Evolutionary conservation across 2,329 filamentous ascomycete species (phyloP), one percentile per base, ranked within the genome.

Genomic region (Monosporascus sp.): DNA sequence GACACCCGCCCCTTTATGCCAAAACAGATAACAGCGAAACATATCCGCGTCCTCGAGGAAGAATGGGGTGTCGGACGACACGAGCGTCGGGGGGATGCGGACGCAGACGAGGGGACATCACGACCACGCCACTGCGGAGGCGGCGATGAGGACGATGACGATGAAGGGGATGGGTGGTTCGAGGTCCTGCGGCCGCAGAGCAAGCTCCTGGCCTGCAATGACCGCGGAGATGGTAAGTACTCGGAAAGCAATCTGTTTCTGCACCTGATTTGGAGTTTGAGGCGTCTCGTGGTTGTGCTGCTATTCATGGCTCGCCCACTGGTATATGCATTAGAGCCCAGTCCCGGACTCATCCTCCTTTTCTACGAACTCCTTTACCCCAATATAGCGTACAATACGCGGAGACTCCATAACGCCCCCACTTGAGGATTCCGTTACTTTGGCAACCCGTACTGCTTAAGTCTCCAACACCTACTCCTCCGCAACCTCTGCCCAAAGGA

Each of bases 191-290:
- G 76, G 50, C 90, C 92, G 0, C 80, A 88, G 61, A 81, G 87
- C 62, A 96, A 96, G 75, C 76, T 78, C 14, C 73, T 96, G 52
- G 92, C 91, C 0, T 96, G 92, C 71, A 91, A 91, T 16, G 92
- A 97, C 71, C 79, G 86, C 2, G 91, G 91, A 0, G 80, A 82
- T 41, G 91, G 43, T 46, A 22, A 46, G 43, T 31, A 16, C 19
- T 14, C 5, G n/a, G 17, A 20, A 14, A 16, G n/a, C 41, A 20
- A 7, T 20, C 22, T 20, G 20, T 7, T 44, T 6, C 41, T 20
- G 41, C 11, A 16, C 17, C 14, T 16, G n/a, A 44, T 7, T 44
- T 5, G 9, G 31, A 5, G 31, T 14, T 34, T 3, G 9, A 34
- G 11, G 31, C 11, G 31, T 34, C 31, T 5, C 9, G 3, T 5